A percentile compares a stretch with the other conserved stretches of the same genome.
phyloP scores from a whole-genome alignment of 2,329 filamentous ascomycete species.

The Xylaria multiplex region DNA sequence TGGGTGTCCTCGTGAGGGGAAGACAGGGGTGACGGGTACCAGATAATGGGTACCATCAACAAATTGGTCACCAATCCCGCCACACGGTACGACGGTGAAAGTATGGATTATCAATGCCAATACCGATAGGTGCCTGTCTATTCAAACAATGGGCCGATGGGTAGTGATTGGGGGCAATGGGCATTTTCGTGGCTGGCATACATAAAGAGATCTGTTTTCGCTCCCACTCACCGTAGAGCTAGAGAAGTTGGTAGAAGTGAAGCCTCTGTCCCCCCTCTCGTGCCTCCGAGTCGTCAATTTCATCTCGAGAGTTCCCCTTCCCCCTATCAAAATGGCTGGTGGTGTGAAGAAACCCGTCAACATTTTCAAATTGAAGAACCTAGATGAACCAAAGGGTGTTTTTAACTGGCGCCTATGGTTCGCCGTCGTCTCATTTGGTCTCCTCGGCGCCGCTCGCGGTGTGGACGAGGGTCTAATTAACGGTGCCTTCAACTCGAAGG shows the following conservation, averaged over 20 bases:
- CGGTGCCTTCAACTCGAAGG: conserved; percentile 73
- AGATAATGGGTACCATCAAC: neutral
- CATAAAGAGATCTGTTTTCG: conserved; percentile 6
- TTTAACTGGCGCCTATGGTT: conserved; percentile 85
- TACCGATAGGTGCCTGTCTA: neutral
- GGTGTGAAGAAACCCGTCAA: conserved; percentile 55
- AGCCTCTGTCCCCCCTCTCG: neutral
- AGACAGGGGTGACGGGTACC: conserved; percentile 19
- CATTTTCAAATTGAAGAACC: conserved; percentile 71
- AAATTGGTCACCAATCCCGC: neutral
- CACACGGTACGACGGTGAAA: neutral
- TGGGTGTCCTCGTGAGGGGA: conserved; percentile 27
- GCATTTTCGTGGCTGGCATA: neutral
- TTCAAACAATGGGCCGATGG: neutral
- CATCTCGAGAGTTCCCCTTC: conserved; percentile 2
- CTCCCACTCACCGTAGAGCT: conserved; percentile 7
- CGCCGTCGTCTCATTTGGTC: conserved; percentile 76
- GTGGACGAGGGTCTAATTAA: conserved; percentile 84
- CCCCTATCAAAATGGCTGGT: conserved; percentile 43
- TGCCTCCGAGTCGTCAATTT: neutral
- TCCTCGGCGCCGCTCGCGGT: conserved; percentile 80
- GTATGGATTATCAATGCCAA: neutral
- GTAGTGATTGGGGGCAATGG: conserved; percentile 4
- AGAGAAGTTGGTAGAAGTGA: neutral
- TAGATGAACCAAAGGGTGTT: conserved; percentile 73